Base-by-base conservation (phyloP, 2,329 filamentous ascomycete species). In the Aspergillus tubingensis region DNA sequence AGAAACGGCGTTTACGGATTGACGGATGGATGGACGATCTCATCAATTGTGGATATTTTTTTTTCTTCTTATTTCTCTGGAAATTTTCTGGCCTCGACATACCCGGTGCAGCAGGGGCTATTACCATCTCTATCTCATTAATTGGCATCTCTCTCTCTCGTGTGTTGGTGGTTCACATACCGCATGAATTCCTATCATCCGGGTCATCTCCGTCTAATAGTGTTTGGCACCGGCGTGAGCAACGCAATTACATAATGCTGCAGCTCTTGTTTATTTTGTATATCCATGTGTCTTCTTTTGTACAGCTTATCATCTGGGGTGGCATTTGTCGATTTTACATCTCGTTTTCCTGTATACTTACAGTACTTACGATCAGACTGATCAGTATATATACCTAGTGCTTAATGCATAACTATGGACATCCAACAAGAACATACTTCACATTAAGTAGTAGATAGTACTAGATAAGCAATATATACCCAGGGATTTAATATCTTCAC, bases 1-100 rank as follows among this genome's bases (percentile, higher is more conserved):
- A 30, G 19, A 51, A 38, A 57, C 36, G 58, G 58, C 53, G 53
- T 55, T 54, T 47, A 55, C 53, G 53, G 53, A 27, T 21, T n/a
- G 27, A 36, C 25, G 47, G 47, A 54, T 30, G 52, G 52, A 43
- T 27, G 52, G 52, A 44, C 39, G 53, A 55, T 44, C 15, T 55
- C 47, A 50, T 50, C 47, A 17, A 17, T 11, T 44, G 17, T n/a
- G 7, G 39, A 19, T 43, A 17, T 17, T 43, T 5, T 41, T 41
- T 41, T 23, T 23, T 3, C 2, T 19, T 52, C 7, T 52, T 32
- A 13, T 44, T 44, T 54, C 17, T 54, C 23, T 39, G 36, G 4
- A 27, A 17, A 11, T 10, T 21, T 54, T 41, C 19, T 43, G 36
- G 43, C 15, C 36, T 54, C 25, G 32, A 27, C 44, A 27, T 21